Conservation (phyloP, 768 basidiomycete species). For the Tulasnella sp. region DNA sequence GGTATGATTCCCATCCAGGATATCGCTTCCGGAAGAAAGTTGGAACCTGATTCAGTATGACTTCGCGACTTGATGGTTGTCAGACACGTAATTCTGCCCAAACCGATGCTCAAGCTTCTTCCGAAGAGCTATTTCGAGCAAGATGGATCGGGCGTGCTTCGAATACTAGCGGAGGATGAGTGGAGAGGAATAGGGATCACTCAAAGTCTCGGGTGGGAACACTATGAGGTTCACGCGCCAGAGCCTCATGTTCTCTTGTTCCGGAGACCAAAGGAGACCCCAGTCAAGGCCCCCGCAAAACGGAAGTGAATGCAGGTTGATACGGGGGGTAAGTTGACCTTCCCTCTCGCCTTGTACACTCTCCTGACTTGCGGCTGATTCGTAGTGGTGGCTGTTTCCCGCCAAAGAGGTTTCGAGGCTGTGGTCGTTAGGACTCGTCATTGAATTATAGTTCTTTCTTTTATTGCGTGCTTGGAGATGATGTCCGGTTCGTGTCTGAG, state of each 20-base stretch:
- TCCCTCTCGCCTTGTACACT: neutral
- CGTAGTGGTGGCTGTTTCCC: neutral
- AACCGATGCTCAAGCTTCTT: slow-evolving; percentile 87
- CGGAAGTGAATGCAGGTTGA: neutral
- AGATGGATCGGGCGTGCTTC: slow-evolving; percentile 70
- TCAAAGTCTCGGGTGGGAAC: slow-evolving; percentile 95
- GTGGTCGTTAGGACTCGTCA: neutral
- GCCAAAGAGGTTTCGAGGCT: neutral
- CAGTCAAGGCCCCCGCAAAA: slow-evolving; percentile 13
- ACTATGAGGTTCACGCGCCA: slow-evolving; percentile 95
- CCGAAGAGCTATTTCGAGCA: slow-evolving; percentile 77
- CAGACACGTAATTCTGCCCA: slow-evolving; percentile 94
- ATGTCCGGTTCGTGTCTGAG: neutral
- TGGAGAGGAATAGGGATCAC: slow-evolving; percentile 97
- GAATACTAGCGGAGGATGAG: slow-evolving; percentile 79
- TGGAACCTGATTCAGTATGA: neutral
- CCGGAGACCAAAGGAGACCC: slow-evolving; percentile 47
- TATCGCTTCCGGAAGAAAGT: neutral
- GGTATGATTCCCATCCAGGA: slow-evolving; percentile 29
- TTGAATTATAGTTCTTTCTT: neutral
- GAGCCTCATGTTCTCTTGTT: slow-evolving; percentile 94
- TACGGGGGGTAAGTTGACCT: neutral
- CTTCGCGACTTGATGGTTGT: neutral
- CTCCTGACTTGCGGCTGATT: slow-evolving; percentile 2
- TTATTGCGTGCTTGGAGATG: neutral